Evolutionary conservation across 306 rosid genomes (phyloP), one percentile per base, ranked within the genome.

Genomic region (Fagus sylvatica): DNA sequence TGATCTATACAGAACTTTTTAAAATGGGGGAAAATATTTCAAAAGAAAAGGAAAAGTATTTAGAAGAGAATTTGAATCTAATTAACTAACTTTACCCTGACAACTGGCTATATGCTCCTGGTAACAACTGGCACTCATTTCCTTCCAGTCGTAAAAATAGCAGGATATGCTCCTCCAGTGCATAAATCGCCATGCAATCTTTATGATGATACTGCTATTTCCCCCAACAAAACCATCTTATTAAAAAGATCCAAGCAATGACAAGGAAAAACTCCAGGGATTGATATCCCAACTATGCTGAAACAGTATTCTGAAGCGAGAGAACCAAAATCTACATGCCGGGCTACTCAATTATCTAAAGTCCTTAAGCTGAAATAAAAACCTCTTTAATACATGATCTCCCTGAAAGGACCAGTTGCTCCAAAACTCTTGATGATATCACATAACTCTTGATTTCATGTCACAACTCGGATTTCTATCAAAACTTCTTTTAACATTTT

Each of bases 1-100:
- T 74, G 71, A 83, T 64, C 90, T 88, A 84, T 87, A 89, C 89
- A 88, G 41, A 69, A 81, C 80, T 74, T 73, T 70, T 79, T 76
- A 79, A 76, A 62, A 10, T 75, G 37, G 61, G 66, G 83, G 75
- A 55, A 66, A 56, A 15, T 9, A 46, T 57, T 65, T 19, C 12
- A 3, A 4, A 0, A 41, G 57, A 74, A 76, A 42, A 34, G 77
- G 2, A n/a, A 36, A 74, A 62, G 34, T 36, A 17, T 76, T 77
- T 54, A 75, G 81, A 62, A 75, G 74, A 84, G 71, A 76, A 69
- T 80, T 67, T 43, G 55, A 68, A 79, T 78, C 69, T 76, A 76
- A 55, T 33, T 60, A 78, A 81, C 75, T 17, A 69, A 62, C 69
- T 46, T 82, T 83, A 17, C 89, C 87, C 87, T 39, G 46, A 85